Percentiles rank a stretch among this genome's conserved stretches.
phyloP scores from a whole-genome alignment of 2,329 filamentous ascomycete species.

The Dothideomycetes sp. region DNA sequence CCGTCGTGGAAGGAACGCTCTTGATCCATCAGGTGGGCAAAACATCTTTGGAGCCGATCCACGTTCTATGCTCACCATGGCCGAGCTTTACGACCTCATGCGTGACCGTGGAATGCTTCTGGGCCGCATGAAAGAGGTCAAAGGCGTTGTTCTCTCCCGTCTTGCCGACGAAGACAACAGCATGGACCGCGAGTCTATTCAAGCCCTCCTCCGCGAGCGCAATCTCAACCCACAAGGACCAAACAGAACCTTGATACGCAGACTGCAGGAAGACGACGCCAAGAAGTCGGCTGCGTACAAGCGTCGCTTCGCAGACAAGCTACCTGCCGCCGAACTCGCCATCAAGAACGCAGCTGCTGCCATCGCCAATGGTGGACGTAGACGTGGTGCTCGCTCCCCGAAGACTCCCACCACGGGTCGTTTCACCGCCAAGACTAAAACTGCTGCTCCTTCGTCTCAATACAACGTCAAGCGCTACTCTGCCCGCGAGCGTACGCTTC shows the following conservation, averaged over 20 bases:
- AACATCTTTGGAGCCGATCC: slow-evolving; percentile 9
- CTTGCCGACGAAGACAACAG: slow-evolving; percentile 15
- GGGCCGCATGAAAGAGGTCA: slow-evolving; percentile 11
- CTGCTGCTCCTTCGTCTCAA: too few species aligned
- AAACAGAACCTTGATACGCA: slow-evolving; percentile 14
- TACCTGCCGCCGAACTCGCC: not conserved
- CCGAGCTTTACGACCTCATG: slow-evolving; percentile 9
- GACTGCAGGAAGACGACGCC: slow-evolving; percentile 18
- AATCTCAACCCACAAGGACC: slow-evolving; percentile 15
- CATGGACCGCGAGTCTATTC: slow-evolving; percentile 16
- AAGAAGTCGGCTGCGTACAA: slow-evolving; percentile 5
- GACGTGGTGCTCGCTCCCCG: not conserved
- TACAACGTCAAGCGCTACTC: too few species aligned
- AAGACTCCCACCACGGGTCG: not conserved
- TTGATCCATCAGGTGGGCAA: not conserved
- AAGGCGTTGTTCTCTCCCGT: slow-evolving; percentile 8
- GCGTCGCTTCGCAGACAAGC: not conserved
- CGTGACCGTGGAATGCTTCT: slow-evolving; percentile 10
- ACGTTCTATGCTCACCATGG: slow-evolving; percentile 8
- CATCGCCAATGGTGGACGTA: not conserved
- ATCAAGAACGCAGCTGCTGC: slow-evolving; percentile 1
- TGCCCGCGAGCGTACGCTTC: too few species aligned
- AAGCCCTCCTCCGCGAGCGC: slow-evolving; percentile 15
- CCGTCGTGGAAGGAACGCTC: not conserved
- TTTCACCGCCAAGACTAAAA: not conserved